These are phyloP conservation scores for Monosporascus sp. DNA, from an alignment of 2,329 filamentous ascomycete species.

Conservation along the genomic window DNA sequence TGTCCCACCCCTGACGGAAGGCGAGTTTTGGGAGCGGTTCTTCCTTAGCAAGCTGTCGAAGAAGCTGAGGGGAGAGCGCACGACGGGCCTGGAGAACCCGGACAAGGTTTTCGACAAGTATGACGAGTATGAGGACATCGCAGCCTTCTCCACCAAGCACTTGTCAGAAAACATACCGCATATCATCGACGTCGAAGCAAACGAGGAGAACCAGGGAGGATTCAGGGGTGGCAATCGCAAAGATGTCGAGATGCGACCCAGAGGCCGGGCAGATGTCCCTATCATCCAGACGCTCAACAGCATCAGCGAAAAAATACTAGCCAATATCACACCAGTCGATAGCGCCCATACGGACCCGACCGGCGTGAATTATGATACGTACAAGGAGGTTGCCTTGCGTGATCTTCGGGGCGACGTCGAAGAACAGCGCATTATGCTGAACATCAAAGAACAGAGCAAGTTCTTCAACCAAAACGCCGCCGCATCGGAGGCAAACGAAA, in stretches of 20 bases:
- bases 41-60: slow-evolving; percentile 89
- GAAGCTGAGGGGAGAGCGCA: slow-evolving; percentile 83
- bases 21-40: slow-evolving; percentile 89
- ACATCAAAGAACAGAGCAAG: slow-evolving; percentile 79
- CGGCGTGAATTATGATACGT: slow-evolving; percentile 67
- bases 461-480: slow-evolving; percentile 63
- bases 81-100: slow-evolving; percentile 68
- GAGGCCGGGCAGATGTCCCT: slow-evolving; percentile 65
- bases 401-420: slow-evolving; percentile 73
- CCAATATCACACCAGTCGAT: slow-evolving; percentile 76
- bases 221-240: slow-evolving; percentile 76
- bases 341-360: slow-evolving; percentile 59
- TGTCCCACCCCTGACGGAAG: slow-evolving; percentile 73
- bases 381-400: slow-evolving; percentile 67
- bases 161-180: slow-evolving; percentile 68
- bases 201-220: slow-evolving; percentile 91
- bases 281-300: slow-evolving; percentile 87
- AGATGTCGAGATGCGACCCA: slow-evolving; percentile 82
- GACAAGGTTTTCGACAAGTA: slow-evolving; percentile 85
- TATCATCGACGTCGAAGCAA: slow-evolving; percentile 88
- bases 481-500: slow-evolving; percentile 36
- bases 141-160: slow-evolving; percentile 46
- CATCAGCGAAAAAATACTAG: slow-evolving; percentile 89
- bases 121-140: slow-evolving; percentile 64
- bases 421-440: slow-evolving; percentile 75